Base-by-base conservation (phyloP, 2,329 filamentous ascomycete genomes). In the Pyricularia grisea region DNA sequence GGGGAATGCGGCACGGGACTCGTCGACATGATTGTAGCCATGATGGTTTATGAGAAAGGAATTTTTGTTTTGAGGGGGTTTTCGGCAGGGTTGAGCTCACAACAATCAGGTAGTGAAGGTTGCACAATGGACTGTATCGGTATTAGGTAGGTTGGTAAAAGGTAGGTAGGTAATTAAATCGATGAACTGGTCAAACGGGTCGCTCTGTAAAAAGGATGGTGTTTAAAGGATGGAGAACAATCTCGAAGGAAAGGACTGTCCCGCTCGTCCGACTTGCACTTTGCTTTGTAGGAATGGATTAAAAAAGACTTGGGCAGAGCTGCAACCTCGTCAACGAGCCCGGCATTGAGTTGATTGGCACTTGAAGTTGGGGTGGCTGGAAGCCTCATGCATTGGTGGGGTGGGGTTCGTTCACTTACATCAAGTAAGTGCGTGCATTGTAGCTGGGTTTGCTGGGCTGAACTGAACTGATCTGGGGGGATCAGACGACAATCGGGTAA, bases 1-100 rank as follows among this genome's bases (percentile, higher is more conserved):
- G 83, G 81, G 68, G 79, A 78, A 71, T 83, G 82, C 67, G 78
- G 71, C 31, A 79, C 75, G 10, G 81, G 76, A 70, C 73, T 77
- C 55, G 74, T 75, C 58, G 80, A 76, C 61, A 81, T 75, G 70
- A 75, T 73, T 61, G 81, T 77, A 70, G 81, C 78, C 82, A 83
- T 84, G 69, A 73, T 65, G 58, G n/a, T 42, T 63, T 23, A n/a
- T 23, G 50, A 27, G 23, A 66, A 55, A 4, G 27, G 27, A 30
- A 28, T 65, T n/a, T 27, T 12, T 50, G 25, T 23, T n/a, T n/a
- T n/a, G n/a, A n/a, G 36, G 10, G 12, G 65, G 42, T 20, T 28
- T 11, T 23, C 11, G 64, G 28, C 14, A 67, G 17, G 25, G 31
- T 50, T 67, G 25, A 12, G 28, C n/a, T 23, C 27, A 10, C 66